A percentile compares a stretch with the other conserved stretches of the same genome.
Conservation (phyloP, 345 rosid species). For the Gossypium sturtianum region DNA sequence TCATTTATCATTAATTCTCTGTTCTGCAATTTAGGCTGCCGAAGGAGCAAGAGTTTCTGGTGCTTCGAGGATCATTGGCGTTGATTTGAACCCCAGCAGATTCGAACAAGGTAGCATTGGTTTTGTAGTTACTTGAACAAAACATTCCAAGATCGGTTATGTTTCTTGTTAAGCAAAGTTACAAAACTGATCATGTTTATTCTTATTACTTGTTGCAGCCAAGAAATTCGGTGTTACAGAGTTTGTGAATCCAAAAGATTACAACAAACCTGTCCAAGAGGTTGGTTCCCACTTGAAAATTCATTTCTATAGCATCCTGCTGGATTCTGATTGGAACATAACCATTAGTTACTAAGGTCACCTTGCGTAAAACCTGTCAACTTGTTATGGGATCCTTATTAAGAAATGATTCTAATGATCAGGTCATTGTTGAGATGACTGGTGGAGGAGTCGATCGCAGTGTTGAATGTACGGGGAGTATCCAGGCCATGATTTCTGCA, state of each 20-base stretch:
- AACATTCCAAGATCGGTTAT: neutral
- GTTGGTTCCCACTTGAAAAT: conserved; percentile 23
- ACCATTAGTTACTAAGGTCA: neutral
- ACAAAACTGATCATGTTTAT: neutral
- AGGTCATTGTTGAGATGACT: conserved; percentile 75
- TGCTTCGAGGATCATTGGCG: conserved; percentile 69
- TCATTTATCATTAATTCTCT: neutral
- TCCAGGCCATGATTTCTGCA: conserved; percentile 75
- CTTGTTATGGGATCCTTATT: neutral
- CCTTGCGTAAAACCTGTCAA: neutral
- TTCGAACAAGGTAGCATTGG: conserved; percentile 36
- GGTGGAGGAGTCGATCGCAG: conserved; percentile 79
- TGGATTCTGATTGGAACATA: neutral
- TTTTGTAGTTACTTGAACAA: neutral
- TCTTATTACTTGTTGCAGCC: conserved; percentile 34
- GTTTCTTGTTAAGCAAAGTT: neutral
- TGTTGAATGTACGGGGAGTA: conserved; percentile 69
- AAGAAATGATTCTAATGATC: neutral
- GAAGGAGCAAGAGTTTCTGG: conserved; percentile 77
- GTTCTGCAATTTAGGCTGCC: conserved; percentile 38
- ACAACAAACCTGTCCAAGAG: conserved; percentile 65
- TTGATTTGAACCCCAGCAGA: conserved; percentile 58
- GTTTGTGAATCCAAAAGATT: conserved; percentile 61
- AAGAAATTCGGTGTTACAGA: conserved; percentile 62
- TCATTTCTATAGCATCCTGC: neutral